Base-by-base conservation (phyloP, 23 red algal genomes). In the Chondrus crispus region DNA sequence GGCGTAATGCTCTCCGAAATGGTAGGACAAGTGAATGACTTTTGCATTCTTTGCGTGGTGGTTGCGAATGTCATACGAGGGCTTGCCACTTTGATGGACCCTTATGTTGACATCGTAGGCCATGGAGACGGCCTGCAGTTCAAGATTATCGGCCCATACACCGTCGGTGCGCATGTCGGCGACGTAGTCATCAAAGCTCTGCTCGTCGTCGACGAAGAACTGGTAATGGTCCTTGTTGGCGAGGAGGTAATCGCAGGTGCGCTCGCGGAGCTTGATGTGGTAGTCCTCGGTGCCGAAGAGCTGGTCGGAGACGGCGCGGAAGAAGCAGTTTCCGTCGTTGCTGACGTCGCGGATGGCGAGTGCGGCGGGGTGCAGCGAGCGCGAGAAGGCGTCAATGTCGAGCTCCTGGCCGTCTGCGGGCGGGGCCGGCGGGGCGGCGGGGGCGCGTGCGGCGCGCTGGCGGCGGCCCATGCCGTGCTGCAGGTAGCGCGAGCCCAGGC, bases 251-350 rank as follows among this genome's bases (percentile, higher is more conserved):
- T 88, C 76, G 36, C 85, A 90, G 28, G 84, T 78, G 28, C 81
- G 32, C 32, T 85, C 71, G 7, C 94, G 76, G n/a, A 85, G 73
- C 37, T 78, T 76, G 18, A 87, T 53, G 73, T 96, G 94, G 16
- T 85, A 47, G 72, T 90, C 47, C 26, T 91, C 69, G n/a, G 42
- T 74, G 33, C 94, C 94, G 33, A 80, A 96, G 4, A 96, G 50
- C 50, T 96, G 94, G 68, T 96, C 94, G 29, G 87, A 84, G 20
- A 96, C 94, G 51, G 94, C 94, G 55, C 94, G 88, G 46, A 96
- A 96, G 51, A 96, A 84, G 84, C 94, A 96, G 28, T 91, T 96
- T 3, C 94, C 94, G 88, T 96, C 94, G 58, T 85, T 80, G 18
- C 77, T 84, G 18, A 91, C 87, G 52, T 90, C 82, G 37, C 77